phyloP scores from a whole-genome alignment of 352 stramenopile genomes.

The Pythium brachiatum region DNA sequence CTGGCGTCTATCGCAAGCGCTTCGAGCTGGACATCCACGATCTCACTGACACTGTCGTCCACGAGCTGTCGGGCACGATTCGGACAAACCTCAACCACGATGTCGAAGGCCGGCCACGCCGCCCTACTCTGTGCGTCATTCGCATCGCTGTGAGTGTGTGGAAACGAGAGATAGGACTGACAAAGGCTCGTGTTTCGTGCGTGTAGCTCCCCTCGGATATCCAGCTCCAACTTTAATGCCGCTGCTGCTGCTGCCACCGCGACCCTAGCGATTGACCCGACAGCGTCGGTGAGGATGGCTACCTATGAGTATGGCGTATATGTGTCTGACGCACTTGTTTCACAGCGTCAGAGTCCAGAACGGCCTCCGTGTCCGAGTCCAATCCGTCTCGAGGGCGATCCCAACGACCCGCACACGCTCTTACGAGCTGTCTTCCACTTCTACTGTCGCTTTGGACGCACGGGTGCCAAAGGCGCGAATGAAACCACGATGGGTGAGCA shows the following conservation, averaged over 20 bases:
- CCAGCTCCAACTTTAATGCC: too few species aligned
- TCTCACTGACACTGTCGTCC: conserved; percentile 23
- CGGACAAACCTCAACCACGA: conserved; percentile 25
- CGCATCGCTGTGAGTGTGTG: too few species aligned
- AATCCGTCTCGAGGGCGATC: conserved; percentile 47
- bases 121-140: conserved; percentile 14
- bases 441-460: conserved; percentile 84
- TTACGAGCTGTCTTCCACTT: conserved; percentile 82
- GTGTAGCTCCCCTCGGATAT: too few species aligned
- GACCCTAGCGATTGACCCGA: too few species aligned
- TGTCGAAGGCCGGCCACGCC: conserved; percentile 11
- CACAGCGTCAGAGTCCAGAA: conserved; percentile 17
- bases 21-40: conserved; percentile 27
- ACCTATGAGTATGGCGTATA: too few species aligned
- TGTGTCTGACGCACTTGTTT: too few species aligned
- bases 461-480: conserved; percentile 50
- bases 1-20: conserved; percentile 26
- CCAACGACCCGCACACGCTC: conserved; percentile 78
- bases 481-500: conserved; percentile 67
- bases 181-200: too few species aligned
- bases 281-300: too few species aligned
- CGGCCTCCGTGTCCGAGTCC: conserved; percentile 19
- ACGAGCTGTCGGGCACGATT: conserved; percentile 22
- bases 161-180: too few species aligned
- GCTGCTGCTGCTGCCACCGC: too few species aligned